Conservation (phyloP, 2,329 filamentous ascomycete species). For the Periconia macrospinosa region DNA sequence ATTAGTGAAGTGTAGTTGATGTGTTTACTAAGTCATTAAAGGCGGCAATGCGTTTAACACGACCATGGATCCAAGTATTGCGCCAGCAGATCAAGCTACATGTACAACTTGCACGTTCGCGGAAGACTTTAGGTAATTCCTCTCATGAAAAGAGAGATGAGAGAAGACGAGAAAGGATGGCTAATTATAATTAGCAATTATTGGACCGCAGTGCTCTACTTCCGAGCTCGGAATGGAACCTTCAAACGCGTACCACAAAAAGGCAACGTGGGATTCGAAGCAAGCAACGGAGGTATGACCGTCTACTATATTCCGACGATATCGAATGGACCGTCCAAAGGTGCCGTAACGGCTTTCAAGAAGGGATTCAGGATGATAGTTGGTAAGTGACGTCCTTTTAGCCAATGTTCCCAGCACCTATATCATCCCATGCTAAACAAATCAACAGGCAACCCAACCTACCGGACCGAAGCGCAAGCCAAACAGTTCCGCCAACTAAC, state of each 20-base stretch:
- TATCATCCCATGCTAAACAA: constrained; percentile 8
- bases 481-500: constrained; percentile 48
- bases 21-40: not conserved
- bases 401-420: not conserved
- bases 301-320: constrained; percentile 40
- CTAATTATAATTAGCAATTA: constrained; percentile 36
- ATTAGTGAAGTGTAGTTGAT: not conserved
- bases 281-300: constrained; percentile 37
- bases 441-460: constrained; percentile 34
- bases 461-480: constrained; percentile 38
- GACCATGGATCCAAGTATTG: constrained; percentile 20
- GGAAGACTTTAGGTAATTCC: constrained; percentile 49
- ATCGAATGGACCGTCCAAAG: constrained; percentile 12
- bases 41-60: constrained; percentile 23
- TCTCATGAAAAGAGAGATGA: not conserved
- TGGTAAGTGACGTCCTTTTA: constrained; percentile 6
- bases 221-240: constrained; percentile 31
- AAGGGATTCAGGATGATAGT: constrained; percentile 52
- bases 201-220: constrained; percentile 38
- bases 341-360: constrained; percentile 49
- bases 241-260: constrained; percentile 38
- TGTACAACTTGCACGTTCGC: constrained; percentile 29
- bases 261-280: constrained; percentile 39
- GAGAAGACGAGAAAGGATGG: not conserved
- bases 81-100: constrained; percentile 15